A percentile compares a stretch with the other conserved stretches of the same genome.
These are phyloP conservation scores for Microdochium trichocladiopsis DNA, from an alignment of 2,329 filamentous ascomycete genomes.

Conservation along the genomic window DNA sequence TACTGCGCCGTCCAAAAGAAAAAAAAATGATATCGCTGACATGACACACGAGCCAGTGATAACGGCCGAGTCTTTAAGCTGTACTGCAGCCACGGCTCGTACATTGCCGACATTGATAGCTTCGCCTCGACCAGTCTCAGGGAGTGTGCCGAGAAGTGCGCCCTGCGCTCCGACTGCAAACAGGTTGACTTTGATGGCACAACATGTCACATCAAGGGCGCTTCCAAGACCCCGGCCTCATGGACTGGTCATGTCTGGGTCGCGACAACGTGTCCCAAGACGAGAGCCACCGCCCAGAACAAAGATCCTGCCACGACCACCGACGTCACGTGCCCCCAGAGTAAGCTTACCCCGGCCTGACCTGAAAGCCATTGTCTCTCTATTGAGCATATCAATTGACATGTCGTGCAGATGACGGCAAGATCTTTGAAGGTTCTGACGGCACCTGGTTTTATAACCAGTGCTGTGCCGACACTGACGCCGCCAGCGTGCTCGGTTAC, in stretches of 20 bases:
- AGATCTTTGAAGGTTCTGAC: slow-evolving; percentile 8
- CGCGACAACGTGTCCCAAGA: background rate
- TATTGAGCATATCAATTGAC: background rate
- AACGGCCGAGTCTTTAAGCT: background rate
- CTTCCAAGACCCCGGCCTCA: background rate
- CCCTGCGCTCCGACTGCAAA: background rate
- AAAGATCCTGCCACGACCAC: background rate
- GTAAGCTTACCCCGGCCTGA: background rate
- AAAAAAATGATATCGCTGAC: background rate
- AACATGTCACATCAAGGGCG: background rate
- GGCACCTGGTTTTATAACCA: slow-evolving; percentile 11
- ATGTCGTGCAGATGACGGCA: slow-evolving; percentile 5
- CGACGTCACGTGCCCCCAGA: background rate
- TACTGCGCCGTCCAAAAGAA: background rate
- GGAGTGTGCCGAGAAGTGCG: background rate
- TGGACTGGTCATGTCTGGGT: background rate
- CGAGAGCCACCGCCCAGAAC: background rate
- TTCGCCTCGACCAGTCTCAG: background rate
- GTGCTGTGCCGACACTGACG: slow-evolving; percentile 7
- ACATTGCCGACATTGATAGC: background rate
- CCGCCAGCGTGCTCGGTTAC: background rate
- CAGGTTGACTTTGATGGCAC: background rate
- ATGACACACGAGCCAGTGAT: background rate
- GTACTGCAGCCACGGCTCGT: background rate
- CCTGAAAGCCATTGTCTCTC: too few relatives aligned